Evolutionary conservation across 2,329 filamentous ascomycete species (phyloP), one percentile per base, ranked within the genome.

Genomic region (Fonsecaea pugnacius): DNA sequence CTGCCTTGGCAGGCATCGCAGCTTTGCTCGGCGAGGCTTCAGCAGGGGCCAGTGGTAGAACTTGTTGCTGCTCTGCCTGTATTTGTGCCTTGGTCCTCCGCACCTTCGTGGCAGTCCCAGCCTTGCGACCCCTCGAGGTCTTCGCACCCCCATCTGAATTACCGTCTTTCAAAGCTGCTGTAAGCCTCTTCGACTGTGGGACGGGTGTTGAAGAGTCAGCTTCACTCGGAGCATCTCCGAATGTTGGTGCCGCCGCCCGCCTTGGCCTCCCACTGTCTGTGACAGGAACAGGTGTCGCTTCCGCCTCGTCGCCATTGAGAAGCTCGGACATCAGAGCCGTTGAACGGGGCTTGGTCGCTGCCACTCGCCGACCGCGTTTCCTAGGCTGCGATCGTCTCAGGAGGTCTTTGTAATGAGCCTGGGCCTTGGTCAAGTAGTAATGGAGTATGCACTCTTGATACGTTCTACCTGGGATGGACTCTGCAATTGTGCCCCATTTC

Each of bases 401-500:
- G 58, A 80, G 79, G 14, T 80, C 79, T 69, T 82, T 83, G 71
- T 83, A 83, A 55, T 80, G 80, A 59, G 79, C 78, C 52, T 80
- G 77, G 63, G 78, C 76, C 68, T 83, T 83, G 3, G 80, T 83
- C 60, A 80, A 72, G 67, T 83, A 83, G 67, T 83, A 83, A 68
- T 83, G 81, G 58, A 78, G 71, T 56, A 83, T 82, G 65, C 81
- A 83, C 60, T 82, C 76, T 67, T 79, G 76, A 72, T 79, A 83
- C 40, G 76, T 75, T 24, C 81, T 77, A 12, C 77, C 78, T 38
- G 79, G 78, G 30, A 83, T 68, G 27, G 75, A 73, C 57, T 81
- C 78, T 2, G 81, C 81, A 65, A 83, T 83, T 67, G 80, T 81
- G 24, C 81, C 79, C 78, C 80, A 83, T 73, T 79, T 80, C 74